Evolutionary conservation across 2,329 filamentous ascomycete species (phyloP).

Genomic region (Arthroderma sp.): DNA sequence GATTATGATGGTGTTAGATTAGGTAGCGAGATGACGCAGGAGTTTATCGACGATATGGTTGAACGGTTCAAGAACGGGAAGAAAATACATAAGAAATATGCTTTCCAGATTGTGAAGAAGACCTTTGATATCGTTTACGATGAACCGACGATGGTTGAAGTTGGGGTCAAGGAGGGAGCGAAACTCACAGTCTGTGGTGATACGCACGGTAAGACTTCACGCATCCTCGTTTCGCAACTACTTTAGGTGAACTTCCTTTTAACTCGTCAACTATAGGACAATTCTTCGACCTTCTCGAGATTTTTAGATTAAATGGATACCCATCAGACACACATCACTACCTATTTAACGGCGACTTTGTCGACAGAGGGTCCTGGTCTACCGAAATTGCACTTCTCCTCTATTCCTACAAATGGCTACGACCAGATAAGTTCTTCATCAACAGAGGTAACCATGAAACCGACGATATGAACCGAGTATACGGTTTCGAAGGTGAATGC

Average conservation of each 20-base stretch:
- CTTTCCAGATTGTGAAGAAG: slow-evolving; percentile 86
- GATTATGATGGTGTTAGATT: slow-evolving; percentile 75
- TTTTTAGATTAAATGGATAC: slow-evolving; percentile 81
- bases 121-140: slow-evolving; percentile 82
- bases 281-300: slow-evolving; percentile 93
- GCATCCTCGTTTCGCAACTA: background rate
- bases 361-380: slow-evolving; percentile 95
- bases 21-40: slow-evolving; percentile 73
- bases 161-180: slow-evolving; percentile 62
- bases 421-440: slow-evolving; percentile 77
- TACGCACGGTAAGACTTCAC: slow-evolving; percentile 59
- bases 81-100: slow-evolving; percentile 90
- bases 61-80: slow-evolving; percentile 92
- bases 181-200: slow-evolving; percentile 91
- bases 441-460: slow-evolving; percentile 98
- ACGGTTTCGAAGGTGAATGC: slow-evolving; percentile 97
- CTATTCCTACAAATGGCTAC: slow-evolving; percentile 94
- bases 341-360: slow-evolving; percentile 97
- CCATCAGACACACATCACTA: slow-evolving; percentile 82
- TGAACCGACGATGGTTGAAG: slow-evolving; percentile 94
- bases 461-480: slow-evolving; percentile 97
- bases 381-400: slow-evolving; percentile 88
- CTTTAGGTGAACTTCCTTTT: background rate
- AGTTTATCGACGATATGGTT: slow-evolving; percentile 97
- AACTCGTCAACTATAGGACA: slow-evolving; percentile 48